phyloP scores from a whole-genome alignment of 805 yeast species.

The Saturnispora dispora region DNA sequence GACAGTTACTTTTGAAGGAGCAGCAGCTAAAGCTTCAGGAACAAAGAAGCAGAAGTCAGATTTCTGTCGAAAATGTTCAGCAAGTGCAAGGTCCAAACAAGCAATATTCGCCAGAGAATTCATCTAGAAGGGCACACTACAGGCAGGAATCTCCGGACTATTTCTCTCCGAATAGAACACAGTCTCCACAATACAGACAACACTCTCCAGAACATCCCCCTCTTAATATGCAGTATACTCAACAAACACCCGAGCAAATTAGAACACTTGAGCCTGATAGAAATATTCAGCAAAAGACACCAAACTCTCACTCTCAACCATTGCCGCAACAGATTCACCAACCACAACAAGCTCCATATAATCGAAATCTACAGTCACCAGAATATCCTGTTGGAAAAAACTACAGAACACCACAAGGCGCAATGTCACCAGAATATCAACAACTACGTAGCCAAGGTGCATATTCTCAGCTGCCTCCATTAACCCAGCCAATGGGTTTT shows the following conservation, averaged over 20 bases:
- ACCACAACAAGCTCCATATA: background rate
- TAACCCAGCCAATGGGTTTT: background rate
- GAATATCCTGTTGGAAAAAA: background rate
- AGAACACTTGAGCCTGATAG: background rate
- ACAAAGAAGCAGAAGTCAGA: background rate
- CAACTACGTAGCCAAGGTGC: background rate
- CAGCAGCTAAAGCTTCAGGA: slow-evolving; percentile 1
- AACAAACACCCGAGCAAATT: background rate
- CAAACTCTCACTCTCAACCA: background rate
- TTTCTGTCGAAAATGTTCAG: background rate
- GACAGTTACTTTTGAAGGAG: slow-evolving; percentile 2
- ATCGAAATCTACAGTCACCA: background rate
- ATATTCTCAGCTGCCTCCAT: background rate
- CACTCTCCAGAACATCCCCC: background rate
- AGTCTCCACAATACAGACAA: background rate
- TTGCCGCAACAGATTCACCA: background rate
- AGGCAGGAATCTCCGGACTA: background rate
- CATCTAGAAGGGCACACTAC: background rate
- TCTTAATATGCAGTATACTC: background rate
- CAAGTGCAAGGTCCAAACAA: background rate
- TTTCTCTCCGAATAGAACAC: background rate
- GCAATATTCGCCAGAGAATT: background rate
- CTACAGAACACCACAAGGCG: background rate
- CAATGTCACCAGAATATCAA: background rate
- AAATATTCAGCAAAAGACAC: background rate